phyloP scores from a whole-genome alignment of 2,329 filamentous ascomycete species.

The Cladosporium halotolerans region DNA sequence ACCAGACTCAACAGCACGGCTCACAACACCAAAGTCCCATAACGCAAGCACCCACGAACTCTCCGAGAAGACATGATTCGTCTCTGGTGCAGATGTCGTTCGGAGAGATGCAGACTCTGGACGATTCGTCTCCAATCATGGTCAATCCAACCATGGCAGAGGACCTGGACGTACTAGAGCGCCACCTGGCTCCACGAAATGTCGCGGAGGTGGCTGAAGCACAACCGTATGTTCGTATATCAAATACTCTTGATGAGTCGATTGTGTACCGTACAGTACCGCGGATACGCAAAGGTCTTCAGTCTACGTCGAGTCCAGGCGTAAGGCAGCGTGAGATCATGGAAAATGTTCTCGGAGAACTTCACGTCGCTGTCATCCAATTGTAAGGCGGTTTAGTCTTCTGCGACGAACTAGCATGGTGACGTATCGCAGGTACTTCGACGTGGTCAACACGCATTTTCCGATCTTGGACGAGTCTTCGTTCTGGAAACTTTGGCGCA shows the following conservation, averaged over 20 bases:
- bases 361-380: conserved; percentile 34
- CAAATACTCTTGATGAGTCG: conserved; percentile 37
- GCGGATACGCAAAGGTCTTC: conserved; percentile 40
- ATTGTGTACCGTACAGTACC: conserved; percentile 43
- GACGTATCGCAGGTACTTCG: conserved; percentile 34
- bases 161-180: conserved; percentile 36
- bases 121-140: conserved; percentile 19
- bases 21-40: not conserved
- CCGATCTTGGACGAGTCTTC: conserved; percentile 36
- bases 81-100: not conserved
- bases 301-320: conserved; percentile 25
- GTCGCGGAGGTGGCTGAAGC: conserved; percentile 19
- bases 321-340: conserved; percentile 36
- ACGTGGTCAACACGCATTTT: conserved; percentile 32
- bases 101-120: not conserved
- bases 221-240: conserved; percentile 46
- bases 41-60: not conserved
- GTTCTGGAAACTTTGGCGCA: conserved; percentile 30
- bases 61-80: not conserved
- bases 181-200: conserved; percentile 32
- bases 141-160: conserved; percentile 37
- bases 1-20: not conserved
- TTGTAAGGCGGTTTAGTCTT: conserved; percentile 22
- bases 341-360: conserved; percentile 35
- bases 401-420: too few species aligned